Base-by-base conservation (phyloP, 1,284 basidiomycete species). In the Phellopilus nigrolimitatus region DNA sequence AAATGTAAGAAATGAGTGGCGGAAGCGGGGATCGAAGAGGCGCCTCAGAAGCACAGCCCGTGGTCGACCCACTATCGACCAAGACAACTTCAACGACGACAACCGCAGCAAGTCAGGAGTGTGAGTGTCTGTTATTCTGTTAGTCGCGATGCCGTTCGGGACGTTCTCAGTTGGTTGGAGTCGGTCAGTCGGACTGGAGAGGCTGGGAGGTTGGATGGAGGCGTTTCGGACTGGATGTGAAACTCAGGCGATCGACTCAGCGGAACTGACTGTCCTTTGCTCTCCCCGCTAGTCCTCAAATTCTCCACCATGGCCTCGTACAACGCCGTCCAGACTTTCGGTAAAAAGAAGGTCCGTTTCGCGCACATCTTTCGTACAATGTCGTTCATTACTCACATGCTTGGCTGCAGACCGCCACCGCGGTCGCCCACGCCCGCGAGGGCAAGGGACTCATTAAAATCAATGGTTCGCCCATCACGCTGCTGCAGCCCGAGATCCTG, bases 391-490 rank as follows among this genome's bases (percentile, higher is more conserved):
- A 7, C 13, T 21, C 28, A 33, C 17, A 17, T 17, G 30, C 17
- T 49, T 34, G 27, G 24, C 39, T 39, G 36, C 65, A 94, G 94
- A 97, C 94, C 68, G 93, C 94, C 60, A 97, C 93, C 58, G 94
- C 94, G 57, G 94, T 97, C 68, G 94, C 94, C 57, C 88, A 95
- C 72, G 91, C 92, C 63, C 91, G 88, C 73, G 93, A 97, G 74
- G 97, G 97, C 64, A 93, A 93, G 72, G 97, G 97, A 56, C 83
- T 97, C 66, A 89, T 99, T 72, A 91, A 95, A 68, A 83, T 99
- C 71, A 98, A 99, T 69, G 95, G 95, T 61, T 89, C 91, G 52
- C 97, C 97, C 68, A 92, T 99, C 75, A 81, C 87, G 69, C 90
- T 99, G 66, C 83, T 95, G 63, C 86, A 91, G 72, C 92, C 92